Percentiles rank a stretch among this genome's conserved stretches.
Conservation (phyloP, 2,329 filamentous ascomycete genomes). For the Emmonsiellopsis sp. region DNA sequence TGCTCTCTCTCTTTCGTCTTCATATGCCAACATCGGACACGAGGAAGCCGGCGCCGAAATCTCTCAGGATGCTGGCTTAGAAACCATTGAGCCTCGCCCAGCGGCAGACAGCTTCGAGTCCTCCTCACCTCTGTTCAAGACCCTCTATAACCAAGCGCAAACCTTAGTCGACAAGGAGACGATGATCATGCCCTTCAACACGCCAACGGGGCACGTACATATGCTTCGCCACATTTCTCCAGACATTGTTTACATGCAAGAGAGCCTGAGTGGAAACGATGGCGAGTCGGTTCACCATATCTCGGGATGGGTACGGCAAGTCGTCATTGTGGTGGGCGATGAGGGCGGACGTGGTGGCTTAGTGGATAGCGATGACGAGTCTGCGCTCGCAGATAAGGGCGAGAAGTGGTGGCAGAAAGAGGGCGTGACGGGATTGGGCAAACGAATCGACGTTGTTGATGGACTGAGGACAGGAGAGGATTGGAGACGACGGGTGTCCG, state of each 20-base stretch:
- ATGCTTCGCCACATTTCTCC: slow-evolving; percentile 80
- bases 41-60: slow-evolving; percentile 48
- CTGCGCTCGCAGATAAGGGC: slow-evolving; percentile 20
- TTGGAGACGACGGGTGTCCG: slow-evolving; percentile 71
- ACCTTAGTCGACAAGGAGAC: slow-evolving; percentile 72
- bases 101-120: slow-evolving; percentile 35
- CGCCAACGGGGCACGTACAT: slow-evolving; percentile 71
- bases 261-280: slow-evolving; percentile 66
- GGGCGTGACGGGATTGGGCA: slow-evolving; percentile 74
- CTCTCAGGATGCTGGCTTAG: slow-evolving; percentile 46
- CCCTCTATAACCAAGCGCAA: slow-evolving; percentile 70
- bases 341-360: slow-evolving; percentile 60
- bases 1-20: slow-evolving; percentile 62
- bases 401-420: slow-evolving; percentile 55
- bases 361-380: slow-evolving; percentile 65
- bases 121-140: slow-evolving; percentile 59
- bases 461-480: slow-evolving; percentile 74
- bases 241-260: slow-evolving; percentile 79
- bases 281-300: slow-evolving; percentile 65
- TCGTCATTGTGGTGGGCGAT: slow-evolving; percentile 51
- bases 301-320: slow-evolving; percentile 53
- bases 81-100: slow-evolving; percentile 36
- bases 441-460: slow-evolving; percentile 83
- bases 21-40: slow-evolving; percentile 76
- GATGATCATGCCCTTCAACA: slow-evolving; percentile 83